phyloP scores from a whole-genome alignment of 1,284 basidiomycete species.

The Cryptococcus maquisensis region DNA sequence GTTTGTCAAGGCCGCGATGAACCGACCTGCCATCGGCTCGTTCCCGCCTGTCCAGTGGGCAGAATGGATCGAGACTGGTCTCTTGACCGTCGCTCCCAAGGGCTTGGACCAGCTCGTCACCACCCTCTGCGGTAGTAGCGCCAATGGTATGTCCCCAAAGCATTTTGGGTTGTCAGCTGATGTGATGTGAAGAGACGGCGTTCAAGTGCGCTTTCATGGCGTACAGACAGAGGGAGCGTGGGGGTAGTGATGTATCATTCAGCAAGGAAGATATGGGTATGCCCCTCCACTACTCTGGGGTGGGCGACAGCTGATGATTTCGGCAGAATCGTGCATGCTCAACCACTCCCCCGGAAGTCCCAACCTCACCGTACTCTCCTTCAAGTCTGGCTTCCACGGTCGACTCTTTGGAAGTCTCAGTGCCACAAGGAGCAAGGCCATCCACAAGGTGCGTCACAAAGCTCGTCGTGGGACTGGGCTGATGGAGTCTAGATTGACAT shows the following conservation, averaged over 20 bases:
- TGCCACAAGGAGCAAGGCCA: constrained; percentile 52
- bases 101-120: constrained; percentile 52
- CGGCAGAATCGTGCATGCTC: constrained; percentile 51
- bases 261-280: constrained; percentile 39
- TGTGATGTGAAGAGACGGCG: constrained; percentile 47
- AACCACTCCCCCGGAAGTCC: constrained; percentile 55
- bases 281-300: background rate
- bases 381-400: constrained; percentile 54
- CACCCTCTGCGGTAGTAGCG: constrained; percentile 40
- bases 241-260: constrained; percentile 24
- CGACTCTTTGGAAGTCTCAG: constrained; percentile 53
- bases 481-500: constrained; percentile 50
- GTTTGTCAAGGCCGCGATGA: constrained; percentile 46
- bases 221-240: constrained; percentile 38
- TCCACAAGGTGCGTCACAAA: constrained; percentile 51
- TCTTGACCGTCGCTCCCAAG: constrained; percentile 53
- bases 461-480: background rate
- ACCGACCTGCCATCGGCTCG: constrained; percentile 54
- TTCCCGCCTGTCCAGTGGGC: constrained; percentile 55
- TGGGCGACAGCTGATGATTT: background rate
- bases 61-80: constrained; percentile 49
- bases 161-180: constrained; percentile 15
- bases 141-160: constrained; percentile 50
- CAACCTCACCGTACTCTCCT: constrained; percentile 53
- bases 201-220: constrained; percentile 56